Percentiles rank a stretch among this genome's conserved stretches.
Conservation (phyloP, 177 flowering plant species). For the Tripterygium wilfordii region DNA sequence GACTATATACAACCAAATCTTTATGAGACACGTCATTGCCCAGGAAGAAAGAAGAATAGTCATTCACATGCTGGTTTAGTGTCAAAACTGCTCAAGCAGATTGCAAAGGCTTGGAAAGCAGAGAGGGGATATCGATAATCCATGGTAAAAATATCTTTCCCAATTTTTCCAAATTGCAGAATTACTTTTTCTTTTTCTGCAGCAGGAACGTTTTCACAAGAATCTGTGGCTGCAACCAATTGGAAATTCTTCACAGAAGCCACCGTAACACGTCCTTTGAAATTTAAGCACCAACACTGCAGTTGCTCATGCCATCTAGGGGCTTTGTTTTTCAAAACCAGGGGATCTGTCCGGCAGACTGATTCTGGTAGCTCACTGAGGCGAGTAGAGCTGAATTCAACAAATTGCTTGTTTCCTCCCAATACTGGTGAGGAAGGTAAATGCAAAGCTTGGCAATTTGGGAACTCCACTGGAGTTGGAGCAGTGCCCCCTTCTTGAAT, state of each 20-base stretch:
- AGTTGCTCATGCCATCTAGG: slow-evolving; percentile 92
- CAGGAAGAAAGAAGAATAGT: slow-evolving; percentile 7
- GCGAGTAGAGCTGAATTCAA: slow-evolving; percentile 28
- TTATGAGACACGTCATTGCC: slow-evolving; percentile 3
- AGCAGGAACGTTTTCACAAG: slow-evolving; percentile 35
- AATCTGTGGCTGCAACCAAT: slow-evolving; percentile 70
- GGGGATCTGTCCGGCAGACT: slow-evolving; percentile 22
- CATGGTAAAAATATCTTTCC: slow-evolving; percentile 91
- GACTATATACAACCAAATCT: slow-evolving; percentile 25
- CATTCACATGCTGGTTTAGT: slow-evolving; percentile 87
- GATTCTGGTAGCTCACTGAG: slow-evolving; percentile 19
- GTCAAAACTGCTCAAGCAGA: slow-evolving; percentile 85
- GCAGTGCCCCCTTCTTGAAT: slow-evolving; percentile 59
- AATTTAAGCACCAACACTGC: slow-evolving; percentile 92
- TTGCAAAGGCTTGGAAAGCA: slow-evolving; percentile 85
- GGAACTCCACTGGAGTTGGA: slow-evolving; percentile 60
- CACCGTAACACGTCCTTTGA: slow-evolving; percentile 87
- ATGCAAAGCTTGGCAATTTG: slow-evolving; percentile 27
- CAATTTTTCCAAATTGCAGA: slow-evolving; percentile 86
- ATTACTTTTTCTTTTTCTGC: slow-evolving; percentile 75
- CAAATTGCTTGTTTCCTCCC: slow-evolving; percentile 20
- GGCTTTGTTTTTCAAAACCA: slow-evolving; percentile 65
- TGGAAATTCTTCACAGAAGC: slow-evolving; percentile 96
- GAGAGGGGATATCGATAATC: slow-evolving; percentile 84
- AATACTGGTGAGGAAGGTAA: slow-evolving; percentile 13